phyloP scores from a whole-genome alignment of 1,284 basidiomycete species.

The Lentinus polychrous region DNA sequence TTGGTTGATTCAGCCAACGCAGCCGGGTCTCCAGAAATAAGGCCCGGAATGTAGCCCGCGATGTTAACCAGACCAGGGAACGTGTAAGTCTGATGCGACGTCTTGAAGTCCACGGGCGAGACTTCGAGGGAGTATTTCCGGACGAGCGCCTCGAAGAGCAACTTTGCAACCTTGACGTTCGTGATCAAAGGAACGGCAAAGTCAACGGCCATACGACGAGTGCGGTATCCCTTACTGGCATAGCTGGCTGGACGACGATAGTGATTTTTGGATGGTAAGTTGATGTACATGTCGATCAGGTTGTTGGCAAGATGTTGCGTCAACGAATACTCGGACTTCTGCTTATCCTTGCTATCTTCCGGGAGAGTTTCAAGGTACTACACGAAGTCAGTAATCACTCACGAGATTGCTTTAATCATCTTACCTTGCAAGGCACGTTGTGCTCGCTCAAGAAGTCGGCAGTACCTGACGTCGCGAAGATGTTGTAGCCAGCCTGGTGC shows the following conservation, averaged over 20 bases:
- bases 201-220: slow-evolving; percentile 99
- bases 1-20: slow-evolving; percentile 70
- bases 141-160: slow-evolving; percentile 93
- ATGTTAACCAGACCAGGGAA: slow-evolving; percentile 94
- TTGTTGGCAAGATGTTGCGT: slow-evolving; percentile 95
- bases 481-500: slow-evolving; percentile 90
- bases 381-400: slow-evolving; percentile 9
- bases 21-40: slow-evolving; percentile 51
- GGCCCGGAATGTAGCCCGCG: slow-evolving; percentile 79
- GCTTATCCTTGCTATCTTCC: slow-evolving; percentile 67
- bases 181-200: slow-evolving; percentile 97
- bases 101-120: slow-evolving; percentile 91
- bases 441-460: slow-evolving; percentile 93
- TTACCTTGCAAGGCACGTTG: slow-evolving; percentile 77
- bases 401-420: slow-evolving; percentile 10
- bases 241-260: slow-evolving; percentile 97
- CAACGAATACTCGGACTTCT: slow-evolving; percentile 94
- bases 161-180: slow-evolving; percentile 98
- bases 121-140: slow-evolving; percentile 85
- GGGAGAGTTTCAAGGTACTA: slow-evolving; percentile 84
- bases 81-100: slow-evolving; percentile 83
- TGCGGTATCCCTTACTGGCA: slow-evolving; percentile 94
- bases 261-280: slow-evolving; percentile 96
- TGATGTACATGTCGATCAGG: slow-evolving; percentile 98
- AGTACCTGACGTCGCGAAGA: slow-evolving; percentile 96